Conservation (phyloP, 2,329 filamentous ascomycete genomes). For the Annulohypoxylon truncatum region DNA sequence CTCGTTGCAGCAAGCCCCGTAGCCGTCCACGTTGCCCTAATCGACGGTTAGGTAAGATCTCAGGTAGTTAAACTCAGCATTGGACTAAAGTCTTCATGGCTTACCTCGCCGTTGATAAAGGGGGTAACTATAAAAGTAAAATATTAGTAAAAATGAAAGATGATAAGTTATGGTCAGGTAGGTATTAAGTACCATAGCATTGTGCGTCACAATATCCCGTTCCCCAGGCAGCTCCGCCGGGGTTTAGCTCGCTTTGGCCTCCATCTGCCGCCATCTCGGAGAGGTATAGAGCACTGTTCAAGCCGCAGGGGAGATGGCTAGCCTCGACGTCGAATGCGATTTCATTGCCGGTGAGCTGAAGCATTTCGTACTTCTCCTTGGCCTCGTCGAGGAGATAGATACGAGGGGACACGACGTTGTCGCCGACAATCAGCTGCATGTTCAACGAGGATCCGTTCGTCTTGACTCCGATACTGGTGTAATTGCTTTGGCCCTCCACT, state of each 20-base stretch:
- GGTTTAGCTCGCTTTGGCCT: conserved; percentile 59
- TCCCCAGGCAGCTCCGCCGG: conserved; percentile 53
- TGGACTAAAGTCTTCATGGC: conserved; percentile 12
- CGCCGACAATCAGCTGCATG: conserved; percentile 53
- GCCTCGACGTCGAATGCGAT: conserved; percentile 74
- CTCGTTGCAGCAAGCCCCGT: conserved; percentile 54
- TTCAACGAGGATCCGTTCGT: conserved; percentile 51
- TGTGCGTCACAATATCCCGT: conserved; percentile 56
- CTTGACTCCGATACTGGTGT: conserved; percentile 52
- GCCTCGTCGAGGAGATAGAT: conserved; percentile 68
- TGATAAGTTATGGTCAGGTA: no score
- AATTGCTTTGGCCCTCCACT: conserved; percentile 62
- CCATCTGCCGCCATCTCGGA: conserved; percentile 69
- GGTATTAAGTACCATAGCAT: no score
- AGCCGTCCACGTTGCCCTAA: conserved; percentile 51
- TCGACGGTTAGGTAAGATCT: conserved; percentile 22
- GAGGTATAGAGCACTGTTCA: conserved; percentile 73
- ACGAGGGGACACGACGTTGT: conserved; percentile 55
- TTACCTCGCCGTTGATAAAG: conserved; percentile 54
- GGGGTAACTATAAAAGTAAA: no score
- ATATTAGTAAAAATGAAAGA: no score
- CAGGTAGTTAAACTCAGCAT: no score
- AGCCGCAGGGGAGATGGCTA: conserved; percentile 69
- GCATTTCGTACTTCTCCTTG: conserved; percentile 68
- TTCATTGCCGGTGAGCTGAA: conserved; percentile 69